Percentiles rank a stretch among this genome's conserved stretches.
Conservation (phyloP, 2,329 filamentous ascomycete genomes). For the Diaporthe sp. region DNA sequence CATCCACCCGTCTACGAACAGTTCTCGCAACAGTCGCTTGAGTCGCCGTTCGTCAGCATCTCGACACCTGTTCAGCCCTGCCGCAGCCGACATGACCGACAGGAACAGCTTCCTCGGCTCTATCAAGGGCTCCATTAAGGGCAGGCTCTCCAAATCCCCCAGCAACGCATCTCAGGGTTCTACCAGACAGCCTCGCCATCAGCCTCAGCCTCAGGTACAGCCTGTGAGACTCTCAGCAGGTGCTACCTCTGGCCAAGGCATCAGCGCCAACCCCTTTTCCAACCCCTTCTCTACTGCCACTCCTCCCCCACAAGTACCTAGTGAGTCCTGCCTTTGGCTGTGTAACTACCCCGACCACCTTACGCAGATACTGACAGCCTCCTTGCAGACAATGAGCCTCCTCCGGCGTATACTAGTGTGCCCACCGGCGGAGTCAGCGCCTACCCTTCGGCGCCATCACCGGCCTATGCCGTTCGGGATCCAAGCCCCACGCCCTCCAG, state of each 20-base stretch:
- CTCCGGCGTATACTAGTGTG: constrained; percentile 51
- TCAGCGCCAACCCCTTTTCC: constrained; percentile 41
- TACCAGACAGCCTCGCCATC: constrained; percentile 41
- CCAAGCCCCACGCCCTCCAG: constrained; percentile 42
- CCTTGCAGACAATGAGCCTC: constrained; percentile 47
- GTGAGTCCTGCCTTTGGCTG: constrained; percentile 37
- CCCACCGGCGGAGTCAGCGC: constrained; percentile 36
- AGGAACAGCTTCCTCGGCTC: constrained; percentile 43
- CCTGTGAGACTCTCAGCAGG: constrained; percentile 32
- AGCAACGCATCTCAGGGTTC: constrained; percentile 34
- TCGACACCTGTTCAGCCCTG: constrained; percentile 15
- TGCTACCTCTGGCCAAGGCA: constrained; percentile 33
- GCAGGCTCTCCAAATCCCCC: constrained; percentile 49
- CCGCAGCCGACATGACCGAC: constrained; percentile 27
- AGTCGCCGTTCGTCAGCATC: neutral
- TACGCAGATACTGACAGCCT: neutral
- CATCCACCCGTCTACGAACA: constrained; percentile 29
- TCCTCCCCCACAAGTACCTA: constrained; percentile 39
- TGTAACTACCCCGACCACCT: no score
- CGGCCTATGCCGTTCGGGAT: constrained; percentile 33
- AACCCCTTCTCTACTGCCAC: constrained; percentile 41
- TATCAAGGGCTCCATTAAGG: constrained; percentile 50
- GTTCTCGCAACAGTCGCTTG: constrained; percentile 21
- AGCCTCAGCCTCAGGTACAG: constrained; percentile 29
- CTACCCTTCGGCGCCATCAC: constrained; percentile 32